These are phyloP conservation scores for Rubia tinctorum DNA, from an alignment of 305 asterid genomes.

Conservation along the genomic window DNA sequence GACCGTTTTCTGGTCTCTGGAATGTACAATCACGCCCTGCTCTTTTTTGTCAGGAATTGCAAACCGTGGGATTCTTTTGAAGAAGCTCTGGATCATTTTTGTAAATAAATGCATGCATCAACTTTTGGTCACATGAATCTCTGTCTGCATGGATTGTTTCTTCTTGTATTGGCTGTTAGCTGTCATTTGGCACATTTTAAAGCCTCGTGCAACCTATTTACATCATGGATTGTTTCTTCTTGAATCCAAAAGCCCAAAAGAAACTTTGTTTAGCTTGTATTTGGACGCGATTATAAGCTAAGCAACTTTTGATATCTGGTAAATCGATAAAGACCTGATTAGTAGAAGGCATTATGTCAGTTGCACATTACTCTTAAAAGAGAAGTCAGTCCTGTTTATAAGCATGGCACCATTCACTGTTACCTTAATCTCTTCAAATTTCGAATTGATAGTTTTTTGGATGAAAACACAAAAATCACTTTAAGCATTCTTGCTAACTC, in stretches of 20 bases:
- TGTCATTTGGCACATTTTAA: slow-evolving; percentile 27
- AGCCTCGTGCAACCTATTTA: not conserved
- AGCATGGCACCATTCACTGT: too few relatives aligned
- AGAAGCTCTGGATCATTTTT: slow-evolving; percentile 13
- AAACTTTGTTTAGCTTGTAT: not conserved
- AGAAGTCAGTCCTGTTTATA: too few relatives aligned
- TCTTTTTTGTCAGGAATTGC: slow-evolving; percentile 20
- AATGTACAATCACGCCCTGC: slow-evolving; percentile 7
- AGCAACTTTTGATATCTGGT: too few relatives aligned
- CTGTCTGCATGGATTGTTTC: slow-evolving; percentile 20
- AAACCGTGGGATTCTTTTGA: slow-evolving; percentile 14
- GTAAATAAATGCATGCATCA: slow-evolving; percentile 1
- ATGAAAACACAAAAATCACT: too few relatives aligned
- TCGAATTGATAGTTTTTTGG: not conserved
- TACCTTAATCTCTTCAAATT: not conserved
- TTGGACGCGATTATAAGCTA: too few relatives aligned
- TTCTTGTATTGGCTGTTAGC: slow-evolving; percentile 20
- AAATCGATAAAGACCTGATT: too few relatives aligned
- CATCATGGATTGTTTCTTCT: too few relatives aligned
- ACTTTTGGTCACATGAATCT: slow-evolving; percentile 27
- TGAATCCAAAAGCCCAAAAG: not conserved
- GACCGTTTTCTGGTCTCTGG: not conserved
- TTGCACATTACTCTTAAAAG: too few relatives aligned
- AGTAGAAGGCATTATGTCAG: too few relatives aligned
- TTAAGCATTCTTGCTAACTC: too few relatives aligned